These are phyloP conservation scores for Fusarium armeniacum DNA, from an alignment of 2,329 filamentous ascomycete genomes.

Conservation along the genomic window DNA sequence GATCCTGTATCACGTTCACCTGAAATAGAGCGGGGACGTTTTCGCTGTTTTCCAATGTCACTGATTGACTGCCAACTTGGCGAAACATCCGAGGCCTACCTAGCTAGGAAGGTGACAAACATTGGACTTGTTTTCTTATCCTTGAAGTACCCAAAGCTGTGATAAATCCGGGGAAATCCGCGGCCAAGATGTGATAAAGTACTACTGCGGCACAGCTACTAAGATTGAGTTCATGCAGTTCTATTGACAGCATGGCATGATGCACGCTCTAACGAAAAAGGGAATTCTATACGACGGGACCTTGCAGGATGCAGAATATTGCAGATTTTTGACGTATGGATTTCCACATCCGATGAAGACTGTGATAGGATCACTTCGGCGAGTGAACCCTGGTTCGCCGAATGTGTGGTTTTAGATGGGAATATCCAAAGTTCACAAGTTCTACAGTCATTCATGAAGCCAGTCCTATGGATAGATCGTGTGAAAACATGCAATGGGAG, in stretches of 20 bases:
- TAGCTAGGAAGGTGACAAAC: not conserved
- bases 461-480: no score
- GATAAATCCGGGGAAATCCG: not conserved
- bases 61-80: not conserved
- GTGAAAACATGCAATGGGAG: no score
- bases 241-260: not conserved
- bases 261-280: not conserved
- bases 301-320: not conserved
- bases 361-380: not conserved
- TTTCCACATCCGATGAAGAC: no score
- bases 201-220: not conserved
- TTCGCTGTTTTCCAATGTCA: not conserved
- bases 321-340: not conserved
- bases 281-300: not conserved
- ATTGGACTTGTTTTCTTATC: not conserved
- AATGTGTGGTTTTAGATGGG: no score
- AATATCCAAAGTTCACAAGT: no score
- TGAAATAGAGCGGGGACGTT: not conserved
- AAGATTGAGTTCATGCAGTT: not conserved
- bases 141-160: rapidly evolving
- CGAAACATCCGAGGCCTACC: not conserved
- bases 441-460: no score
- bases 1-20: not conserved
- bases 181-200: not conserved
- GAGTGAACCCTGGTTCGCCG: not conserved